Evolutionary conservation across 208 protist species (phyloP).

Genomic region (Leishmania mexicana): DNA sequence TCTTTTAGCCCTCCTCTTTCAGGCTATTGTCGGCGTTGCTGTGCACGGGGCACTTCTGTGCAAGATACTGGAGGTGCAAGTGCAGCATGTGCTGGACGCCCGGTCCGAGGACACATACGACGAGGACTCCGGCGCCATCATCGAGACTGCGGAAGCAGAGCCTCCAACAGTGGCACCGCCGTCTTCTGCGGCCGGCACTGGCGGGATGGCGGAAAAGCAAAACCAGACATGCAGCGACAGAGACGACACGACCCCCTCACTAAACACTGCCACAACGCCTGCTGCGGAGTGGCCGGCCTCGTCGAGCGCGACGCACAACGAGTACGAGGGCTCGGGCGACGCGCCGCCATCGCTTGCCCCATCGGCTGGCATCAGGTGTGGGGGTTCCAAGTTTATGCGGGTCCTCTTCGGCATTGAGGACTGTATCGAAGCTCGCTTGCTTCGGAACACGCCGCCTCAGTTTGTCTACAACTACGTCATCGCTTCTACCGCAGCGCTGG

Average conservation of each 20-base stretch:
- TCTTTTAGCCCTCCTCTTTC: slow-evolving; percentile 65
- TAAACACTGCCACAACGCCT: background rate
- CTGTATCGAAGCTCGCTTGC: slow-evolving; percentile 32
- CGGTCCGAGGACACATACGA: slow-evolving; percentile 12
- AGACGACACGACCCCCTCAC: background rate
- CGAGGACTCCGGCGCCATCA: background rate
- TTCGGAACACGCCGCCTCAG: slow-evolving; percentile 26
- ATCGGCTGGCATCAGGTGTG: background rate
- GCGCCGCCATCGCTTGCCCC: background rate
- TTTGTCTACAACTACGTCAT: slow-evolving; percentile 37
- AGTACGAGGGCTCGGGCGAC: background rate
- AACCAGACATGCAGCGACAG: background rate
- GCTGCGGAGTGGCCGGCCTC: background rate
- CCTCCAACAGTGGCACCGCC: background rate
- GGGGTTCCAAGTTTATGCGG: background rate
- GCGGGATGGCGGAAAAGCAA: slow-evolving; percentile 1
- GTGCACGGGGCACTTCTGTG: slow-evolving; percentile 60
- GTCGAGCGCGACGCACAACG: background rate
- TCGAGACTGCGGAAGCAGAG: background rate
- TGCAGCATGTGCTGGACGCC: slow-evolving; percentile 12
- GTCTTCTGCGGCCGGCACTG: background rate
- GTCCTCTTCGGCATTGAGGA: slow-evolving; percentile 40
- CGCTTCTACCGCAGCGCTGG: slow-evolving; percentile 9
- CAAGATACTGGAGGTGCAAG: slow-evolving; percentile 50
- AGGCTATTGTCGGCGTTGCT: slow-evolving; percentile 53